These are phyloP conservation scores for Lipomyces lipofer DNA, from an alignment of 805 yeast species.

Conservation along the genomic window DNA sequence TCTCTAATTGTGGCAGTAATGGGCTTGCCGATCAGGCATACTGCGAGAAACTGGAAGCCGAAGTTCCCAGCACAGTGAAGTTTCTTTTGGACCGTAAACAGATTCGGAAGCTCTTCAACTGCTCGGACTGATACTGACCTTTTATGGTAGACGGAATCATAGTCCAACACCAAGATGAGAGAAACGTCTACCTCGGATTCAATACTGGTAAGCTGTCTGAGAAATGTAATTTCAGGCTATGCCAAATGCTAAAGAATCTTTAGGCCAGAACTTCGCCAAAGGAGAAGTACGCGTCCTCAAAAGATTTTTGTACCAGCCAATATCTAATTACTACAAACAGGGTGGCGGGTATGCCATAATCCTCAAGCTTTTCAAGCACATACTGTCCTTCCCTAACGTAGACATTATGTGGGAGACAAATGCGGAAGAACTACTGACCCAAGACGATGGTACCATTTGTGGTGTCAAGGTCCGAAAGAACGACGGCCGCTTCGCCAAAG, in stretches of 20 bases:
- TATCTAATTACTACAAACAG: neutral
- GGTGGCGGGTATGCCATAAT: conserved; percentile 3
- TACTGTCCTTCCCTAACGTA: neutral
- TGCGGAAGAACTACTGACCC: neutral
- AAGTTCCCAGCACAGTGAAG: neutral
- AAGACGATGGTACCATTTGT: neutral
- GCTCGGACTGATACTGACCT: neutral
- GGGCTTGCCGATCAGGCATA: conserved; percentile 2
- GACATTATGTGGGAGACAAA: conserved; percentile 6
- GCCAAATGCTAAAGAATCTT: neutral
- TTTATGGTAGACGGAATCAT: neutral
- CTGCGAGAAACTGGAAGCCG: neutral
- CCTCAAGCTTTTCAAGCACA: neutral
- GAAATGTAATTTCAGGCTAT: neutral
- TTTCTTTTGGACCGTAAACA: conserved; percentile 1
- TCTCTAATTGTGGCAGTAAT: neutral
- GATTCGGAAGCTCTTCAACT: neutral
- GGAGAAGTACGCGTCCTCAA: neutral
- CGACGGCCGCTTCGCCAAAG: neutral
- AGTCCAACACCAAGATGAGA: neutral
- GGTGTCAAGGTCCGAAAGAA: neutral
- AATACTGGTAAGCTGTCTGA: neutral
- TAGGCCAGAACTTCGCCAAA: neutral
- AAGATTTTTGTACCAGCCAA: neutral
- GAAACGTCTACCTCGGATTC: neutral